Base-by-base conservation (phyloP, 140 eudicot genomes). In the Cichorium intybus region DNA sequence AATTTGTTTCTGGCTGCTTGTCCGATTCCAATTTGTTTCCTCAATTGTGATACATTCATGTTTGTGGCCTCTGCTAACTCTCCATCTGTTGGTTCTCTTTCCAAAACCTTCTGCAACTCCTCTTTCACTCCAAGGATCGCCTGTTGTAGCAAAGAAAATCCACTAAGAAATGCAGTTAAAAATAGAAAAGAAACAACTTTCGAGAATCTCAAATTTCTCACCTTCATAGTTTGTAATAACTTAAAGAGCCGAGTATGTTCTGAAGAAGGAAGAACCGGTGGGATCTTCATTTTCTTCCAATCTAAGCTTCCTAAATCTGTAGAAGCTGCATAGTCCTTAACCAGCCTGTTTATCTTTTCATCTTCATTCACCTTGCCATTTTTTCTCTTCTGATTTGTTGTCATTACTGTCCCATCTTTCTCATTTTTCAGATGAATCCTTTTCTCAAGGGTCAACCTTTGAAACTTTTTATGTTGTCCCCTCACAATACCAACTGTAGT, bases 211-310 rank as follows among this genome's bases (percentile, higher is more conserved):
- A 9, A 46, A 71, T 14, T n/a, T 20, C 66, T 68, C 69, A 89
- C 99, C 97, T 94, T 89, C 95, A 82, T 80, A 7, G 95, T 95
- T 63, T 89, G 95, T 82, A 94, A 77, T 50, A 82, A 71, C 76
- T 82, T 89, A 61, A 94, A 94, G 15, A 94, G 73, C 78, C 95
- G 86, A 37, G 65, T 68, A 65, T 94, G 95, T 70, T 89, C 97
- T 20, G 95, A 81, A 64, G 95, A 89, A 56, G 99, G 80, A 77
- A 94, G 99, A 68, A 89, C 97, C 0, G 97, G 95, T 0, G 99
- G 99, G 26, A 94, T 94, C 87, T 94, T 94, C 99, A 88, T 89
- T 68, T 77, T 94, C 84, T 86, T 94, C 99, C 99, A 94, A 56
- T 94, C 95, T 26, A 81, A 71, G 86, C 89, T 84, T 49, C 71